Evolutionary conservation across 1,284 basidiomycete species (phyloP).

Genomic region (Ceratobasidium sp.): DNA sequence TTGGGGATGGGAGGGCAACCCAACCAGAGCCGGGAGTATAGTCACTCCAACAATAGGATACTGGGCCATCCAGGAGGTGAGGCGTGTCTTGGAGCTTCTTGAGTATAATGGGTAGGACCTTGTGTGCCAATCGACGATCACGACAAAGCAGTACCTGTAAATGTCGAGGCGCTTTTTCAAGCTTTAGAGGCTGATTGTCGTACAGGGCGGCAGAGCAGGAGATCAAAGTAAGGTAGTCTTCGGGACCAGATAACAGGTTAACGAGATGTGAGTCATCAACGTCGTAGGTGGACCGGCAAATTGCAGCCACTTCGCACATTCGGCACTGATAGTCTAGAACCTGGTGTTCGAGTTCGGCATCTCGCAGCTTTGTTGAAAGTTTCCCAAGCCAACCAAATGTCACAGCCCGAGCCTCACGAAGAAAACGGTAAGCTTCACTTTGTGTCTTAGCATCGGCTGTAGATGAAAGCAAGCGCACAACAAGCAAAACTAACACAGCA

Average conservation of each 20-base stretch:
- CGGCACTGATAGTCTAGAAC: conserved; percentile 19
- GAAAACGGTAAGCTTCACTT: neutral
- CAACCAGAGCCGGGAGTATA: conserved; percentile 10
- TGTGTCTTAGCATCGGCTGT: neutral
- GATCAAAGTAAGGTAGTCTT: conserved; percentile 39
- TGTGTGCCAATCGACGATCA: conserved; percentile 32
- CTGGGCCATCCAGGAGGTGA: neutral
- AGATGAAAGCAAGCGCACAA: conserved; percentile 24
- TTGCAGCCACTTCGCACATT: conserved; percentile 42
- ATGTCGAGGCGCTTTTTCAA: neutral
- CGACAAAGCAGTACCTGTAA: conserved; percentile 11
- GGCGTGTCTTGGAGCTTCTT: neutral
- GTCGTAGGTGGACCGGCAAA: conserved; percentile 44
- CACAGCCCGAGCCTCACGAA: conserved; percentile 19
- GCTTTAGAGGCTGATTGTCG: conserved; percentile 38
- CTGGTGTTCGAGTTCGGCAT: neutral
- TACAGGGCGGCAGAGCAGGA: conserved; percentile 40
- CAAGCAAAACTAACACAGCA: conserved; percentile 12
- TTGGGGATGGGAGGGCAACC: neutral
- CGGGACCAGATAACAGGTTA: neutral
- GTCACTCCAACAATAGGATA: neutral
- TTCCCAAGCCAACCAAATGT: neutral
- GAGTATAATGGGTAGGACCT: conserved; percentile 4
- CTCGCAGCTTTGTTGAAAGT: neutral
- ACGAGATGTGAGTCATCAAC: conserved; percentile 34